Evolutionary conservation across 371 early-diverging fungal species (phyloP).

Genomic region (Zychaea mexicana): DNA sequence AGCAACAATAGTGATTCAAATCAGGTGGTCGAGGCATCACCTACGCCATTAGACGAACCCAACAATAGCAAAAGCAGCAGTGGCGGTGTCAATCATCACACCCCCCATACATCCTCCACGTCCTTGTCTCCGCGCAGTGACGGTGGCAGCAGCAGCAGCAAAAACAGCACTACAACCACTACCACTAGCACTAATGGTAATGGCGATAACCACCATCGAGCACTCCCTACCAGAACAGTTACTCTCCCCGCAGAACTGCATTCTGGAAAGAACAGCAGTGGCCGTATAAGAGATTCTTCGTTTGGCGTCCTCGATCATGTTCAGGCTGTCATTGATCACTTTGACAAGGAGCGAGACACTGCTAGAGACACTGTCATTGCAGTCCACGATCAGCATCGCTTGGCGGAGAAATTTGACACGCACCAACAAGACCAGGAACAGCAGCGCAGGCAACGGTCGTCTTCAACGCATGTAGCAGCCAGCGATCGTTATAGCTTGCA

Average conservation of each 20-base stretch:
- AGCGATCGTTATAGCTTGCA: background rate
- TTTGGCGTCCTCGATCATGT: conserved; percentile 48
- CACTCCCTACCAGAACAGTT: background rate
- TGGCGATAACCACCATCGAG: background rate
- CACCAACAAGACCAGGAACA: conserved; percentile 18
- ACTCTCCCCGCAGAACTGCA: background rate
- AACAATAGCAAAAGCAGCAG: background rate
- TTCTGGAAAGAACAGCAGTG: background rate
- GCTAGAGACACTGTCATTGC: conserved; percentile 51
- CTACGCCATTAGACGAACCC: background rate
- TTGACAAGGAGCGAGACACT: conserved; percentile 51
- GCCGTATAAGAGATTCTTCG: background rate
- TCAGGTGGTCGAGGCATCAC: background rate
- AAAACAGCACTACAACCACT: too few relatives aligned
- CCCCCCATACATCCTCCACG: too few relatives aligned
- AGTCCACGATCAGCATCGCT: conserved; percentile 53
- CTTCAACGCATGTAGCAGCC: conserved; percentile 4
- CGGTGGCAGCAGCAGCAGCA: too few relatives aligned
- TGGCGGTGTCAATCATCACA: too few relatives aligned
- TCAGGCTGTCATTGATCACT: conserved; percentile 46
- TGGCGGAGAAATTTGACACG: conserved; percentile 42
- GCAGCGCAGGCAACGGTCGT: conserved; percentile 1
- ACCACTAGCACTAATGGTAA: too few relatives aligned
- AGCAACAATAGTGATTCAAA: conserved; percentile 1
- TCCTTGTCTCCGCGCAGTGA: too few relatives aligned